Conservation (phyloP, 345 rosid genomes). For the Hevea brasiliensis region DNA sequence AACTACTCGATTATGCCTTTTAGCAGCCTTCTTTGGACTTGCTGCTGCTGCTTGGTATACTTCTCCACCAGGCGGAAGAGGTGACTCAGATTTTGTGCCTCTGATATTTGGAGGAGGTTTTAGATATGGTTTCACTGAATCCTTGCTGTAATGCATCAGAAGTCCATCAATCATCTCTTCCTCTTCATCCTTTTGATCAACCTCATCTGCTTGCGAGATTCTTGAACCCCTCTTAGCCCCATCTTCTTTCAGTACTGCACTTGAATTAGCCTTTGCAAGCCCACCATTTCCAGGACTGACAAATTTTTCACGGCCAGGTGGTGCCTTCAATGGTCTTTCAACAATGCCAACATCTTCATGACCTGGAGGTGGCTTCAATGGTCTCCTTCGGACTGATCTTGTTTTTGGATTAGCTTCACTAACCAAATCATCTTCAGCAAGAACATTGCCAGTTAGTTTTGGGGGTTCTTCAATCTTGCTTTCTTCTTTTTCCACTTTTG, state of each 20-base stretch:
- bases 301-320: slow-evolving; percentile 5
- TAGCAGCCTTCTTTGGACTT: neutral
- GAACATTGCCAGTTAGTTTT: slow-evolving; percentile 14
- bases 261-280: slow-evolving; percentile 8
- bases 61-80: slow-evolving; percentile 27
- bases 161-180: slow-evolving; percentile 43
- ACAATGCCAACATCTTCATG: slow-evolving; percentile 6
- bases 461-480: slow-evolving; percentile 27
- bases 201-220: slow-evolving; percentile 1
- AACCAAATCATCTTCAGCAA: slow-evolving; percentile 21
- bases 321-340: slow-evolving; percentile 3
- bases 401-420: slow-evolving; percentile 52
- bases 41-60: slow-evolving; percentile 6
- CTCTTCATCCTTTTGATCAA: slow-evolving; percentile 28
- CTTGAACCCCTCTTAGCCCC: slow-evolving; percentile 9
- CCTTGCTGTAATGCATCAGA: slow-evolving; percentile 39
- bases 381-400: slow-evolving; percentile 58
- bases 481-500: slow-evolving; percentile 31
- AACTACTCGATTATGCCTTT: slow-evolving; percentile 33
- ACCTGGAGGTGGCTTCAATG: slow-evolving; percentile 37
- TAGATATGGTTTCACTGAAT: slow-evolving; percentile 18
- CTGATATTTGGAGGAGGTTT: slow-evolving; percentile 16
- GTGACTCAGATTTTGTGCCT: slow-evolving; percentile 28
- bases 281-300: neutral
- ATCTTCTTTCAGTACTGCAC: neutral